phyloP scores from a whole-genome alignment of 1,139 yeast species.

The Zygosaccharomyces sapae region DNA sequence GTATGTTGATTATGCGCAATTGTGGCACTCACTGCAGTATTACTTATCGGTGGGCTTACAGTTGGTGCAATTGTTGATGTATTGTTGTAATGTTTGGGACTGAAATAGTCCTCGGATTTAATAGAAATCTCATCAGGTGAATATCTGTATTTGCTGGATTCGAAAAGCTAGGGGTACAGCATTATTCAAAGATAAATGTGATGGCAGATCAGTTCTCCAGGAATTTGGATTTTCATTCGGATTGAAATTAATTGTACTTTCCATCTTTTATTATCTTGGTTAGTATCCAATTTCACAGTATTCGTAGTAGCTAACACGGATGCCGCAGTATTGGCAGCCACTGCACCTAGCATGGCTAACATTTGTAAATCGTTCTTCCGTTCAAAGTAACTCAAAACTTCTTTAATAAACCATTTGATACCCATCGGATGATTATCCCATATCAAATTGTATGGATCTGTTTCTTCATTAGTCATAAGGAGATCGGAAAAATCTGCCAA shows the following conservation, averaged over 20 bases:
- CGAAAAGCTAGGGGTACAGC: constrained; percentile 12
- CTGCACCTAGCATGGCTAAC: constrained; percentile 85
- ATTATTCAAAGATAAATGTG: constrained; percentile 18
- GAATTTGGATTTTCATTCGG: constrained; percentile 11
- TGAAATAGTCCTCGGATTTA: constrained; percentile 29
- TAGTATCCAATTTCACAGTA: background rate
- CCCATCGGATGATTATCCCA: constrained; percentile 90
- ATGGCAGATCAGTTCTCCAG: constrained; percentile 15
- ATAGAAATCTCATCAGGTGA: constrained; percentile 23
- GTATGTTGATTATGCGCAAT: constrained; percentile 16
- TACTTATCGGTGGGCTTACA: constrained; percentile 13
- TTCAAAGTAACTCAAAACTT: constrained; percentile 64
- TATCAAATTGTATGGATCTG: constrained; percentile 41
- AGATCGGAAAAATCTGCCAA: constrained; percentile 60
- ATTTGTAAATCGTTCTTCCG: constrained; percentile 68
- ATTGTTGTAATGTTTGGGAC: constrained; percentile 15
- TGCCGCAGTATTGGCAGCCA: constrained; percentile 36
- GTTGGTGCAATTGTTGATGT: constrained; percentile 4
- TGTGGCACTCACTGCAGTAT: constrained; percentile 2
- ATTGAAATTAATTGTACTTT: constrained; percentile 23
- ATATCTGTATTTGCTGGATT: constrained; percentile 7
- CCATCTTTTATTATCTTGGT: constrained; percentile 10
- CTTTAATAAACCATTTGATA: constrained; percentile 63
- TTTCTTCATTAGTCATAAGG: constrained; percentile 26
- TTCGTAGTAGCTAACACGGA: constrained; percentile 4